A percentile compares a stretch with the other conserved stretches of the same genome.
Conservation (phyloP, 805 yeast genomes). For the Candida bentonensis region DNA sequence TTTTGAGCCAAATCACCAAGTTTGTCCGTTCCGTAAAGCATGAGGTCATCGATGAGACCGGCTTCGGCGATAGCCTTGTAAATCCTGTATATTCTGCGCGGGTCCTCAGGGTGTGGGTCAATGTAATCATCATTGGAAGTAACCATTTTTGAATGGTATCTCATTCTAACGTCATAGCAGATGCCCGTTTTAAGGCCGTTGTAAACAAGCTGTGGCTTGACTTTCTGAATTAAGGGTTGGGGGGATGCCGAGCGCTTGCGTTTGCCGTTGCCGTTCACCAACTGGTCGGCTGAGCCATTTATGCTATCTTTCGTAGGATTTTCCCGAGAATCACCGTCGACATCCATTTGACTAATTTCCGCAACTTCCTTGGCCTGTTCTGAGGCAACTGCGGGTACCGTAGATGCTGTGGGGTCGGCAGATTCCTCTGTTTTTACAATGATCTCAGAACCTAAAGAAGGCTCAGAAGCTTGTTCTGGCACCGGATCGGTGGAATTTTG, state of each 20-base stretch:
- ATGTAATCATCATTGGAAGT: conserved; percentile 86
- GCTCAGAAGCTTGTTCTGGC: too few species aligned
- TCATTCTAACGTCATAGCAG: conserved; percentile 93
- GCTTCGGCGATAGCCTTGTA: conserved; percentile 90
- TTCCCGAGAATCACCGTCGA: neutral
- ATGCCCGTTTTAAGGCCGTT: conserved; percentile 78
- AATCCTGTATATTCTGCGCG: conserved; percentile 85
- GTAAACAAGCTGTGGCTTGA: conserved; percentile 55
- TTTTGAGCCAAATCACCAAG: conserved; percentile 81
- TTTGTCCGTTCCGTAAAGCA: conserved; percentile 54
- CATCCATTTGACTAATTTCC: neutral
- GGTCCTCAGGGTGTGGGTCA: conserved; percentile 99
- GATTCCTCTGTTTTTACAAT: too few species aligned
- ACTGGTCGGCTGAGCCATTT: neutral
- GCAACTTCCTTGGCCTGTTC: neutral
- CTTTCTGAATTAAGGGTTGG: conserved; percentile 29
- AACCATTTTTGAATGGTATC: conserved; percentile 90
- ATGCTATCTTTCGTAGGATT: neutral
- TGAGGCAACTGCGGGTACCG: neutral
- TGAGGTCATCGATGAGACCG: conserved; percentile 72
- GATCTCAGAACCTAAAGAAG: too few species aligned
- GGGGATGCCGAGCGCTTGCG: neutral
- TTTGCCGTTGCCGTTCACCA: neutral
- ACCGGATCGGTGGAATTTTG: too few species aligned
- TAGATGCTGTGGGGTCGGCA: too few species aligned